These are phyloP conservation scores for Serendipita sp. DNA, from an alignment of 768 basidiomycete genomes.

Conservation along the genomic window DNA sequence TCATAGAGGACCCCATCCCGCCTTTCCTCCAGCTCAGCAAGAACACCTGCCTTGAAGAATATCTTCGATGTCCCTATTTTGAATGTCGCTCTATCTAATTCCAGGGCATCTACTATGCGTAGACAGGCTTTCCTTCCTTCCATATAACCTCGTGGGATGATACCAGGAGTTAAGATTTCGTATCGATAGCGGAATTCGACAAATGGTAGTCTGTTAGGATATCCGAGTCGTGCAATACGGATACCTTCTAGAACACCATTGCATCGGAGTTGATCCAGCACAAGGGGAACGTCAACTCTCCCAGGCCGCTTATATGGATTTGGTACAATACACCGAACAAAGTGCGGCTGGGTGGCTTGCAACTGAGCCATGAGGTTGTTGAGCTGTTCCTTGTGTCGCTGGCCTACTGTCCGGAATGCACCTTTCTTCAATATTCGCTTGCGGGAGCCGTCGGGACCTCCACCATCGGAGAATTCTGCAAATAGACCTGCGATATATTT, in stretches of 20 bases:
- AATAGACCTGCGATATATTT: conserved; percentile 72
- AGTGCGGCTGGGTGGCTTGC: conserved; percentile 90
- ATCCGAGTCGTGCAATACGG: conserved; percentile 90
- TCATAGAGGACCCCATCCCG: conserved; percentile 78
- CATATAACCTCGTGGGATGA: conserved; percentile 92
- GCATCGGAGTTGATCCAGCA: conserved; percentile 90
- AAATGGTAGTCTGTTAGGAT: conserved; percentile 92
- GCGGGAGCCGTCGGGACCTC: conserved; percentile 13
- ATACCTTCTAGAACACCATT: conserved; percentile 99
- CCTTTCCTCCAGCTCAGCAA: conserved; percentile 90
- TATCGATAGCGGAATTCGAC: conserved; percentile 96
- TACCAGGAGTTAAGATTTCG: conserved; percentile 84
- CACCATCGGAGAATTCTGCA: conserved; percentile 52
- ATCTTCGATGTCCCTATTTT: conserved; percentile 94
- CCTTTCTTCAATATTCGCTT: conserved; percentile 80
- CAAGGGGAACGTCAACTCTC: conserved; percentile 81
- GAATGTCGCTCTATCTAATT: conserved; percentile 70
- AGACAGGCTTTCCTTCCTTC: conserved; percentile 90
- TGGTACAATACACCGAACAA: conserved; percentile 95
- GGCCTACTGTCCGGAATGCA: conserved; percentile 89
- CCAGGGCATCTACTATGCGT: conserved; percentile 76
- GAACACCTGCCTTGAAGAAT: conserved; percentile 96
- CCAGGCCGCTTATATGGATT: conserved; percentile 84
- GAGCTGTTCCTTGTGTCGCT: conserved; percentile 92
- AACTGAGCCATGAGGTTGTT: conserved; percentile 81